Conservation (phyloP, 2,329 filamentous ascomycete genomes). For the Mariannaea elegans region DNA sequence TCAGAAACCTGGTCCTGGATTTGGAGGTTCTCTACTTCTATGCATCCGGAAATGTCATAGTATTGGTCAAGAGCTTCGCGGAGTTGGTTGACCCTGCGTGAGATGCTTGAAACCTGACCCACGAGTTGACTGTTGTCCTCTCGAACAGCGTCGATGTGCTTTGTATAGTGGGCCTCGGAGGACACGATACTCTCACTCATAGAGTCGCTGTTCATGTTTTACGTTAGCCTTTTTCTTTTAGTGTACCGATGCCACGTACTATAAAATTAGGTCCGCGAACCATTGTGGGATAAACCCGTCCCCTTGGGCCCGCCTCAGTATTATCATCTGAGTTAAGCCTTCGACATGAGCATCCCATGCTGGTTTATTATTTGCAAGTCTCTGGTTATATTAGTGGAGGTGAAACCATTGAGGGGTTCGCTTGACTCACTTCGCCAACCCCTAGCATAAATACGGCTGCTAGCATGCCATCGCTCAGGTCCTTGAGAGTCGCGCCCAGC, state of each 20-base stretch:
- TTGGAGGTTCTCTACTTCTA: background rate
- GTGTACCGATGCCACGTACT: background rate
- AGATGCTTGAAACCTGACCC: conserved; percentile 9
- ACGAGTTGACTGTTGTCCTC: conserved; percentile 1
- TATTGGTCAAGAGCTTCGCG: conserved; percentile 1
- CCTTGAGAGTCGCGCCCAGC: background rate
- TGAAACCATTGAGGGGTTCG: too few species aligned
- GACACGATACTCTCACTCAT: conserved; percentile 20
- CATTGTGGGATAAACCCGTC: conserved; percentile 13
- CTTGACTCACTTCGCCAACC: conserved; percentile 23
- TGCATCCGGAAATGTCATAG: background rate
- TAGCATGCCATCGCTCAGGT: conserved; percentile 30
- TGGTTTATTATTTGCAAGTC: conserved; percentile 22
- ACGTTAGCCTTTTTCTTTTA: background rate
- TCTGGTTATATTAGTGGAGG: conserved; percentile 1
- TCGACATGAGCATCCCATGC: conserved; percentile 24
- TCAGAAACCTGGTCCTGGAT: conserved; percentile 14
- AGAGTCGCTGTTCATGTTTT: conserved; percentile 12
- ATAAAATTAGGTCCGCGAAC: conserved; percentile 25
- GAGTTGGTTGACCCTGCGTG: background rate
- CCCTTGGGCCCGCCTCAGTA: conserved; percentile 8
- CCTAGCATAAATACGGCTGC: conserved; percentile 33
- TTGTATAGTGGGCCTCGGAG: conserved; percentile 5
- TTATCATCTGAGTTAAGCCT: conserved; percentile 29
- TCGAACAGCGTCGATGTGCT: conserved; percentile 26